phyloP scores from a whole-genome alignment of 2,329 filamentous ascomycete species.

The Aaosphaeria pasadenensis region DNA sequence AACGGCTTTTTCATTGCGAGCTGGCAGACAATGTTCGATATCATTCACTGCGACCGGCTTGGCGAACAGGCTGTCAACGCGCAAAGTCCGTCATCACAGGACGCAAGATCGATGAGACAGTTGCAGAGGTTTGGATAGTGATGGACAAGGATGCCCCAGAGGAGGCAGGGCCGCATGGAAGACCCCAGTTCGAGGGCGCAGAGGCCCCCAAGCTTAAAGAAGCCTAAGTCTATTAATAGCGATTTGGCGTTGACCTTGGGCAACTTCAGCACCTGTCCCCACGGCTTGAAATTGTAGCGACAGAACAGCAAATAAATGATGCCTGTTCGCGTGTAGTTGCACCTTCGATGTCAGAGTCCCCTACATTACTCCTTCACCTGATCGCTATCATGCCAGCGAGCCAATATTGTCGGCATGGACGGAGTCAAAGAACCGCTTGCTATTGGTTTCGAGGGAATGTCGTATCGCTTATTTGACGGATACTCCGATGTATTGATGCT shows the following conservation, averaged over 20 bases:
- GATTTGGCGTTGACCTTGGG: constrained; percentile 5
- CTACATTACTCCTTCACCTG: not conserved
- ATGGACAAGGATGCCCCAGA: not conserved
- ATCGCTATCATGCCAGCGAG: not conserved
- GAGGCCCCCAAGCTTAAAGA: constrained; percentile 17
- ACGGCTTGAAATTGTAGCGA: constrained; percentile 14
- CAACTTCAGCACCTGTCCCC: constrained; percentile 20
- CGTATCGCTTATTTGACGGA: too few relatives aligned
- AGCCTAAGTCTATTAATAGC: constrained; percentile 34
- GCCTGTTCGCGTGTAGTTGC: constrained; percentile 24
- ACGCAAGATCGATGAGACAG: not conserved
- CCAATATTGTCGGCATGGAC: too few relatives aligned
- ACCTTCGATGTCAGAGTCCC: not conserved
- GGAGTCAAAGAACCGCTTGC: too few relatives aligned
- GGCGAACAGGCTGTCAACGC: not conserved
- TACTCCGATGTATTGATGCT: too few relatives aligned
- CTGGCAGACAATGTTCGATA: not conserved
- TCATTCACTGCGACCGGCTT: not conserved
- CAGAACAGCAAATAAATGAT: constrained; percentile 8
- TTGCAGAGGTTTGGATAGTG: constrained; percentile 7
- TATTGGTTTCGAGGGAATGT: too few relatives aligned
- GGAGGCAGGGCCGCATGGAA: constrained; percentile 9
- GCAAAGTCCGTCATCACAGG: not conserved
- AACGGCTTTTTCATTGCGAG: not conserved
- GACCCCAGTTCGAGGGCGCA: not conserved